These are phyloP conservation scores for Boletellus ananas DNA, from an alignment of 768 basidiomycete species.

Conservation along the genomic window DNA sequence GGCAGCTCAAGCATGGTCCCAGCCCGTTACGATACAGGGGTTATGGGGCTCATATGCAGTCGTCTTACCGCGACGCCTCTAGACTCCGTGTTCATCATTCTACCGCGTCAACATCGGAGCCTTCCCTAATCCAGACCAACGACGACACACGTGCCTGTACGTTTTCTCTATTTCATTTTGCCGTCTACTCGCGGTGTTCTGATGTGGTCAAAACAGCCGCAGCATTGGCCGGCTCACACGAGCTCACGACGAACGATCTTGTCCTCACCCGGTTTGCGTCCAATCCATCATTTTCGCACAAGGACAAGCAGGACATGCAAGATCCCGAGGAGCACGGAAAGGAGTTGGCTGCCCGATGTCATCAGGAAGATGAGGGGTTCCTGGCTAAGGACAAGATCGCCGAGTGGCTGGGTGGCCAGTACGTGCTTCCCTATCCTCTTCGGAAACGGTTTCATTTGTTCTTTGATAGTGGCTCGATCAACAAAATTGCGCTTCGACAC, in stretches of 20 bases:
- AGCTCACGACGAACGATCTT: conserved; percentile 51
- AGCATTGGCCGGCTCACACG: conserved; percentile 42
- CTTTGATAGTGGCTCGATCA: conserved; percentile 60
- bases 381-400: conserved; percentile 89
- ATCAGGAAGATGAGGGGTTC: conserved; percentile 83
- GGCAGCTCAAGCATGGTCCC: conserved; percentile 35
- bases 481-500: conserved; percentile 66
- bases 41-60: conserved; percentile 33
- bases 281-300: conserved; percentile 32
- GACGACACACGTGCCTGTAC: conserved; percentile 51
- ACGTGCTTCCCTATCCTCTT: conserved; percentile 37
- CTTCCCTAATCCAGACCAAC: conserved; percentile 59
- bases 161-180: conserved; percentile 24
- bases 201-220: conserved; percentile 8
- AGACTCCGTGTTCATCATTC: conserved; percentile 63
- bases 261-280: conserved; percentile 45
- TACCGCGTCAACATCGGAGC: conserved; percentile 76
- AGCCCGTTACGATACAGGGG: conserved; percentile 45
- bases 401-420: conserved; percentile 94
- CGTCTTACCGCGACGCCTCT: conserved; percentile 37
- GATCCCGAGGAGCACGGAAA: conserved; percentile 64
- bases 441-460: not conserved
- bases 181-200: conserved; percentile 11
- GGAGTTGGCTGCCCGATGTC: conserved; percentile 73
- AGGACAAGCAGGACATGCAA: conserved; percentile 54